phyloP scores from a whole-genome alignment of 768 basidiomycete species.

The Myochromella boudieri region DNA sequence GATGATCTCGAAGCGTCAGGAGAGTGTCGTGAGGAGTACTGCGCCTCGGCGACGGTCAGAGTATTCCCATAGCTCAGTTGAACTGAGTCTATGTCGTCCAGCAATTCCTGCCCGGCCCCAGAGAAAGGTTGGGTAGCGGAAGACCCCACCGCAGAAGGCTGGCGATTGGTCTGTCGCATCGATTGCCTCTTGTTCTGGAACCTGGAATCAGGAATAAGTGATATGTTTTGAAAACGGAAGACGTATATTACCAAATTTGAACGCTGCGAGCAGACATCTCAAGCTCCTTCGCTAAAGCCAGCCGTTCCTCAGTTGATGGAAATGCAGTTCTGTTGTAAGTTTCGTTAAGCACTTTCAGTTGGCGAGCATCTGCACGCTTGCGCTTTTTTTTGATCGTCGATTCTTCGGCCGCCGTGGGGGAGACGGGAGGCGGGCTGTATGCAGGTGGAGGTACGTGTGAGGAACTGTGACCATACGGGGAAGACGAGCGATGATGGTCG shows the following conservation, averaged over 20 bases:
- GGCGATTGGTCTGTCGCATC: slow-evolving; percentile 75
- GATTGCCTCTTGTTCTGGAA: slow-evolving; percentile 88
- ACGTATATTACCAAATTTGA: slow-evolving; percentile 70
- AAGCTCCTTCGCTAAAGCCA: slow-evolving; percentile 68
- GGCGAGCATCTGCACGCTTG: slow-evolving; percentile 79
- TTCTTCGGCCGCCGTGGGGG: slow-evolving; percentile 52
- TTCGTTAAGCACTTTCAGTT: slow-evolving; percentile 79
- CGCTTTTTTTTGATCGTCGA: slow-evolving; percentile 86
- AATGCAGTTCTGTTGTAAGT: slow-evolving; percentile 82
- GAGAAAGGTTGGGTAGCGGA: slow-evolving; percentile 52
- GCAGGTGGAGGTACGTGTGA: slow-evolving; percentile 43
- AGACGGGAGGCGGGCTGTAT: slow-evolving; percentile 53
- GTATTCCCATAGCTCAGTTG: slow-evolving; percentile 32
- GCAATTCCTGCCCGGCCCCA: slow-evolving; percentile 35
- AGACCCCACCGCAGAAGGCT: slow-evolving; percentile 47
- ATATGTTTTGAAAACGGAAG: slow-evolving; percentile 18
- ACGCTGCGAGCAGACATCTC: slow-evolving; percentile 86
- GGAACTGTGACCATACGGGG: slow-evolving; percentile 43
- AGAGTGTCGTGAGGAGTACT: slow-evolving; percentile 39
- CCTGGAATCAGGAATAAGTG: slow-evolving; percentile 43
- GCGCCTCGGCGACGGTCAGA: slow-evolving; percentile 30
- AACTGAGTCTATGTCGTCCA: slow-evolving; percentile 39
- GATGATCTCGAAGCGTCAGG: slow-evolving; percentile 38
- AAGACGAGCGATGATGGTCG: slow-evolving; percentile 40
- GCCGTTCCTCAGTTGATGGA: slow-evolving; percentile 85